Conservation (phyloP, 352 stramenopile species). For the Blastocystis sp. region DNA sequence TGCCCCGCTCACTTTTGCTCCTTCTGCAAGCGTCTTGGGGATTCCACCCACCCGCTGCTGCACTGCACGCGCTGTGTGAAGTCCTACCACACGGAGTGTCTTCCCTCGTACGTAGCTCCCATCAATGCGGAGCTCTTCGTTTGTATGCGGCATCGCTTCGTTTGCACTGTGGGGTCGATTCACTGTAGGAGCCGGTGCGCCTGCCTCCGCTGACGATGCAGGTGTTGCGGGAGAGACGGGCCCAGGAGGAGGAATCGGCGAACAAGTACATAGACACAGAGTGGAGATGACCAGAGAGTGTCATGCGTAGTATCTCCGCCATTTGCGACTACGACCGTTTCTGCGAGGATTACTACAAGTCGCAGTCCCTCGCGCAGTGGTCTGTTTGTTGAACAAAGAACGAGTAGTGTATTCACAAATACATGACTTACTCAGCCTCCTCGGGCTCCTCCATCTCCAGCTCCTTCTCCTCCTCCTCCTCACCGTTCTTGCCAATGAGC, state of each 20-base stretch:
- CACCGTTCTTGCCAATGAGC: constrained; percentile 93
- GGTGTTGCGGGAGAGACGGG: neutral
- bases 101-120: constrained; percentile 12
- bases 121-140: neutral
- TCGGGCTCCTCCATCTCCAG: constrained; percentile 70
- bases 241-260: neutral
- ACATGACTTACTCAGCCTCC: constrained; percentile 69
- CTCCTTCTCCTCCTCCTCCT: constrained; percentile 74
- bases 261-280: neutral
- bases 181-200: neutral
- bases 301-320: too few species aligned
- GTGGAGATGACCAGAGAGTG: too few species aligned
- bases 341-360: neutral
- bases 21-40: constrained; percentile 16
- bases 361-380: neutral
- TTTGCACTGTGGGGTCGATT: neutral
- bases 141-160: constrained; percentile 1
- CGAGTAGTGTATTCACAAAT: constrained; percentile 60
- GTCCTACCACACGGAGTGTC: constrained; percentile 26
- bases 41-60: neutral
- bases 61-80: neutral
- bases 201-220: constrained; percentile 37
- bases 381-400: constrained; percentile 36
- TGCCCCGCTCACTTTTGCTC: constrained; percentile 23
- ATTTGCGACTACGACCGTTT: too few species aligned